These are phyloP conservation scores for Cadophora sp. DNA, from an alignment of 2,329 filamentous ascomycete genomes.

Conservation along the genomic window DNA sequence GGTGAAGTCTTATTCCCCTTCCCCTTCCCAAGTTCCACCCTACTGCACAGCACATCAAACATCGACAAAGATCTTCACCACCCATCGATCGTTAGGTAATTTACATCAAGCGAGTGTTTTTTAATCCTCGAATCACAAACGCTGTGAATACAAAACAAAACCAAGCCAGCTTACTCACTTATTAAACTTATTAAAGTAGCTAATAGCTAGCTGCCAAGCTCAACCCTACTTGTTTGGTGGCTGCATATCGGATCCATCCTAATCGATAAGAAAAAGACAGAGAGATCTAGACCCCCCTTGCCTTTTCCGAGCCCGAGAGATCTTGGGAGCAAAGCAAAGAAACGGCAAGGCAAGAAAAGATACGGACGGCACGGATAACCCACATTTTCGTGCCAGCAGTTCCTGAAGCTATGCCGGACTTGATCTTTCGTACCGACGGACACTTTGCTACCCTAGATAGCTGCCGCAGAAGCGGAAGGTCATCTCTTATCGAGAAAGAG, in stretches of 20 bases:
- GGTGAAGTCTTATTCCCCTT: constrained; percentile 8
- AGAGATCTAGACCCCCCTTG: not conserved
- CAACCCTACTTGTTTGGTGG: too few relatives aligned
- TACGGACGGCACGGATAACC: not conserved
- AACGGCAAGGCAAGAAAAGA: not conserved
- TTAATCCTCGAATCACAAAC: constrained; percentile 8
- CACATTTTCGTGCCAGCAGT: constrained; percentile 11
- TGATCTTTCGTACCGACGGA: not conserved
- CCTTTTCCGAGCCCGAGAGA: not conserved
- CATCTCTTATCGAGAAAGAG: too few relatives aligned
- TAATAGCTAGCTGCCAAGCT: not conserved
- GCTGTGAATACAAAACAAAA: not conserved
- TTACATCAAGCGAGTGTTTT: constrained; percentile 5
- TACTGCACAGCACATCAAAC: not conserved
- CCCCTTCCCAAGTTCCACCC: not conserved
- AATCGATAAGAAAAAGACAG: constrained; percentile 6
- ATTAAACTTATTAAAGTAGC: too few relatives aligned
- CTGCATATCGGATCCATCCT: not conserved
- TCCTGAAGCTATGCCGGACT: constrained; percentile 13
- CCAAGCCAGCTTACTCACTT: not conserved
- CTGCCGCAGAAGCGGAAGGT: not conserved
- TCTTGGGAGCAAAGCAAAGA: not conserved
- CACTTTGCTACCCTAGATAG: not conserved
- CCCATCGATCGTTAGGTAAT: too few relatives aligned
- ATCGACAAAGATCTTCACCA: not conserved